These are phyloP conservation scores for Ustilago hordei DNA, from an alignment of 1,284 basidiomycete genomes.

Conservation along the genomic window DNA sequence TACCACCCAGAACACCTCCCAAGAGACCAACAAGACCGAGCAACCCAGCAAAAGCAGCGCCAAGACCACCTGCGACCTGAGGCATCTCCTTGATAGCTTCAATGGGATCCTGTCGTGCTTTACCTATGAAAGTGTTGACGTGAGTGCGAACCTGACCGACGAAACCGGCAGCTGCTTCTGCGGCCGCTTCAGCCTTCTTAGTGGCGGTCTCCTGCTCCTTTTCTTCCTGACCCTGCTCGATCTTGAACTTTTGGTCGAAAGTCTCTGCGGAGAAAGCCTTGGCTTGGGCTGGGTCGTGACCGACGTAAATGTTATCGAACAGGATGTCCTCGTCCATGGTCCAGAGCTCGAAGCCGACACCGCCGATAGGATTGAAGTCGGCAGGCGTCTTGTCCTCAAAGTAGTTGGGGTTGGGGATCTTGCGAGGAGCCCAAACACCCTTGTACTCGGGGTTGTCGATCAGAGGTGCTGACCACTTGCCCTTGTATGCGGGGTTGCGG, in stretches of 20 bases:
- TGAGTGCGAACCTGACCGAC: constrained; percentile 46
- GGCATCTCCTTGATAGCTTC: constrained; percentile 63
- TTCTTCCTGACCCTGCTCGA: constrained; percentile 64
- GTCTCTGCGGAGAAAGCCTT: constrained; percentile 62
- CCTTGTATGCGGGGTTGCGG: constrained; percentile 97
- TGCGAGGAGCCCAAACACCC: constrained; percentile 63
- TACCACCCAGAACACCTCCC: constrained; percentile 53
- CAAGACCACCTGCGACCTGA: constrained; percentile 59
- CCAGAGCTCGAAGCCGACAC: constrained; percentile 68
- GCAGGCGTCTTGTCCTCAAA: constrained; percentile 90
- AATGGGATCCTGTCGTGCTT: constrained; percentile 55
- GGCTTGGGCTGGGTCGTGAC: constrained; percentile 63
- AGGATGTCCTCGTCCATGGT: constrained; percentile 69
- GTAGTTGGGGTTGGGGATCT: constrained; percentile 81
- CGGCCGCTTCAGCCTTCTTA: constrained; percentile 38
- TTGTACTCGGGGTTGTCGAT: constrained; percentile 74
- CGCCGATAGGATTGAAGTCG: constrained; percentile 74
- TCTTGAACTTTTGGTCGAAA: constrained; percentile 62
- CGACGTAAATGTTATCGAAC: constrained; percentile 69
- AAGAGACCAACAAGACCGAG: constrained; percentile 59
- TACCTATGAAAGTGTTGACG: constrained; percentile 49
- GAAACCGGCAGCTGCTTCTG: constrained; percentile 26
- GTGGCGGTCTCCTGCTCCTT: constrained; percentile 34
- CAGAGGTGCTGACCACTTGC: constrained; percentile 90
- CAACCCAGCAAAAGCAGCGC: constrained; percentile 56